Evolutionary conservation across 1,284 basidiomycete genomes (phyloP).

Genomic region (Pseudozyma hubeiensis): DNA sequence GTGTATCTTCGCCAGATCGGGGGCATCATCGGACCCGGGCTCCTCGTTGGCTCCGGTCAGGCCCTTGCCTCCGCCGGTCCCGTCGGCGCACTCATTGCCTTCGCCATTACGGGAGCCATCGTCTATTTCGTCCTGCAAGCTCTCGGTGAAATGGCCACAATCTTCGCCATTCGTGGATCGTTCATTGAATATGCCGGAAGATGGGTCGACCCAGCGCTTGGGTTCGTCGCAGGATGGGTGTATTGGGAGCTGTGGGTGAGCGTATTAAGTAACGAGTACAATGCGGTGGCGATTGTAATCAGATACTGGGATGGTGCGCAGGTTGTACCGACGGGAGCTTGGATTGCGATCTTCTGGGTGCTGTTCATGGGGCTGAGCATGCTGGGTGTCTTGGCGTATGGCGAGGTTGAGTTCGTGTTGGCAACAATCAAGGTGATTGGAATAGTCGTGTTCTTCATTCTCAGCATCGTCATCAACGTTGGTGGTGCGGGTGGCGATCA

Average conservation of each 20-base stretch:
- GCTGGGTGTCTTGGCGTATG: conserved; percentile 48
- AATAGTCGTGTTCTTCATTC: conserved; percentile 49
- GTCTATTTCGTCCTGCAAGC: conserved; percentile 53
- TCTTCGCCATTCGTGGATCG: conserved; percentile 75
- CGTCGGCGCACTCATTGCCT: conserved; percentile 49
- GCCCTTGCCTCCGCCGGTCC: conserved; percentile 54
- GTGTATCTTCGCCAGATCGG: conserved; percentile 17
- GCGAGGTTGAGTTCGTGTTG: conserved; percentile 62
- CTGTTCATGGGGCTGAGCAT: conserved; percentile 39
- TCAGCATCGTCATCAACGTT: conserved; percentile 49
- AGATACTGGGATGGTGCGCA: conserved; percentile 39
- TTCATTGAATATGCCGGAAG: conserved; percentile 83
- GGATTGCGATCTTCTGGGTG: conserved; percentile 57
- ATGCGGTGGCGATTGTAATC: conserved; percentile 46
- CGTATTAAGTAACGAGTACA: conserved; percentile 51
- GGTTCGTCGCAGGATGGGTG: conserved; percentile 73
- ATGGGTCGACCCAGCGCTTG: conserved; percentile 82
- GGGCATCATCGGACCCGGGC: conserved; percentile 60
- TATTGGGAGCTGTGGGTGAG: conserved; percentile 53
- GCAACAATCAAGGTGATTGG: conserved; percentile 49
- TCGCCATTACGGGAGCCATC: conserved; percentile 49
- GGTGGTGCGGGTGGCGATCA: conserved; percentile 44
- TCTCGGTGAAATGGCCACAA: conserved; percentile 66
- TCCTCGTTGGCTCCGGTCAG: conserved; percentile 50
- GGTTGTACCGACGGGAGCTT: conserved; percentile 26